Evolutionary conservation across 225 moss, liverwort and hornwort genomes (phyloP), one percentile per base, ranked within the genome.

Genomic region (Physcomitrellopsis africana): DNA sequence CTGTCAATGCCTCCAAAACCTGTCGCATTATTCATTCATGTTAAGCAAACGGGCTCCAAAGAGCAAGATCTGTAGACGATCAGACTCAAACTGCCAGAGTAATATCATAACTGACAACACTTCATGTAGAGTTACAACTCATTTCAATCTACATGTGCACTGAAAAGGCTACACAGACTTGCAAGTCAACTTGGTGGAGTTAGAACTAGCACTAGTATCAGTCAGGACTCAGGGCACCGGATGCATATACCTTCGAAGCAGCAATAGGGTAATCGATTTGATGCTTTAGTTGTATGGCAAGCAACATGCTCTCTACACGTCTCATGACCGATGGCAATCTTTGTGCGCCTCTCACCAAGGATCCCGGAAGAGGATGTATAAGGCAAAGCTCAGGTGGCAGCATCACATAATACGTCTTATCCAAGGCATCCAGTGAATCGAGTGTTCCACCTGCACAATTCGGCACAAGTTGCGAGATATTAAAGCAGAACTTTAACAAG

Each of bases 381-480:
- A 99, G 86, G 86, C 97, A 99, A 80, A 99, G 86, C 77, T 99
- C 97, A 15, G 97, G 97, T 37, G 97, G 97, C 62, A 99, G 80
- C 97, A 99, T 99, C 78, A 99, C 97, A 51, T 95, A 99, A 67
- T 99, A 99, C 14, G 97, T 99, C 77, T 95, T 99, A 78, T 99
- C 97, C 76, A 93, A 69, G 52, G 91, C 82, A 76, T 99, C 97
- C 69, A 86, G 93, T 6, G 92, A 77, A 79, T 73, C 82, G 42
- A 74, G 86, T 18, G 81, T 67, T 68, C 83, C 83, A 81, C 97
- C 97, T 99, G 77, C 74, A 77, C 62, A 74, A 74, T 53, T 79
- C 56, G 47, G 60, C 63, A 54, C 52, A 76, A 41, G 60, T 47
- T 59, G 69, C 44, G 64, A 20, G 17, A 63, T 53, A 63, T 55